Percentiles rank a stretch among this genome's conserved stretches.
phyloP scores from a whole-genome alignment of 495 filamentous ascomycete genomes.

The Penicillium cinerascens region DNA sequence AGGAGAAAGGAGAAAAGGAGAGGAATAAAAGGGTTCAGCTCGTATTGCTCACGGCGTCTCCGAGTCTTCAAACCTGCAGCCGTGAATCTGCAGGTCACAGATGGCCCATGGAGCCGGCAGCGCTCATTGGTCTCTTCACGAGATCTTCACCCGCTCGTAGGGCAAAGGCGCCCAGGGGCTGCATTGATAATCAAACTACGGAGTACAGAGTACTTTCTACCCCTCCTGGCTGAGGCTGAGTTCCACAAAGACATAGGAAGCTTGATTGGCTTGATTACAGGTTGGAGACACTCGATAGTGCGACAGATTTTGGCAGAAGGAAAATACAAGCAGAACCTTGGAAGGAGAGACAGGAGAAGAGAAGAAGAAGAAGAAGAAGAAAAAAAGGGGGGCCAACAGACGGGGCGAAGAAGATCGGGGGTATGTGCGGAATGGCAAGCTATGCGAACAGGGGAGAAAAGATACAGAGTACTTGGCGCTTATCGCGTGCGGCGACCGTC shows the following conservation, averaged over 20 bases:
- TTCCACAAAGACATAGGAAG: background rate
- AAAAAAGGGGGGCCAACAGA: constrained; percentile 24
- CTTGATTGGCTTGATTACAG: constrained; percentile 3
- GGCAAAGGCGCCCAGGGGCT: background rate
- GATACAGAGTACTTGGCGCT: constrained; percentile 1
- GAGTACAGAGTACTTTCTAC: no score
- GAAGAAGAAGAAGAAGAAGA: constrained; percentile 16
- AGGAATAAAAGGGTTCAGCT: background rate
- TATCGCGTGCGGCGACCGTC: constrained; percentile 35
- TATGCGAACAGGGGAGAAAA: constrained; percentile 24
- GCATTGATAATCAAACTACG: background rate
- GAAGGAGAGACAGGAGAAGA: constrained; percentile 4
- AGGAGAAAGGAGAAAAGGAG: background rate
- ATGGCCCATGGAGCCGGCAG: background rate
- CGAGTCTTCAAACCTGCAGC: background rate
- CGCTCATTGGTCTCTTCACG: constrained; percentile 3
- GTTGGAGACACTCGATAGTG: constrained; percentile 1
- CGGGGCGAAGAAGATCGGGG: constrained; percentile 16
- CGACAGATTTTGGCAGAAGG: constrained; percentile 10
- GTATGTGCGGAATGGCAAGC: constrained; percentile 28
- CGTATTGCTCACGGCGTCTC: background rate
- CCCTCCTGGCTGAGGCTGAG: no score
- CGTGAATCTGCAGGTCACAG: background rate
- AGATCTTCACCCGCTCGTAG: constrained; percentile 6
- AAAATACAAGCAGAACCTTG: no score